Conservation (phyloP, 306 rosid genomes). For the Delonix regia region DNA sequence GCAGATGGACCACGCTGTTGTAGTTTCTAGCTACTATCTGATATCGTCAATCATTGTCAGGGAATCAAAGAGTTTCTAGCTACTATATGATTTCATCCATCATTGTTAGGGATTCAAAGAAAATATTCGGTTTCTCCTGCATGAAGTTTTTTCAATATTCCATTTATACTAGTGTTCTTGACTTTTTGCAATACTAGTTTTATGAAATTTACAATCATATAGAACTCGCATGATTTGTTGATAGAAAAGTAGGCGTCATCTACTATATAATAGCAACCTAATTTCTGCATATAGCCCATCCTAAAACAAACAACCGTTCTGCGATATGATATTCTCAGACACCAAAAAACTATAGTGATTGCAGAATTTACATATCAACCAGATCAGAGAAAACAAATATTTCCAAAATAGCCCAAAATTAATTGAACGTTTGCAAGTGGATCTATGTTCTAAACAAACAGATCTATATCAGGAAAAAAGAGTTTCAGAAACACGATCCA, state of each 20-base stretch:
- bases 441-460: constrained; percentile 36
- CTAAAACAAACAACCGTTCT: background rate
- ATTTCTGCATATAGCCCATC: background rate
- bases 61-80: background rate
- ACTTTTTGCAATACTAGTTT: background rate
- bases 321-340: background rate
- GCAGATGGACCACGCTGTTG: background rate
- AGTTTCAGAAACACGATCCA: constrained; percentile 32
- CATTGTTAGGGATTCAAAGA: background rate
- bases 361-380: background rate
- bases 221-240: constrained; percentile 13
- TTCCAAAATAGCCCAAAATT: background rate
- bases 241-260: background rate
- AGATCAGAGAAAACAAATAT: constrained; percentile 31
- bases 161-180: background rate
- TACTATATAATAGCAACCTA: constrained; percentile 5
- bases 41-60: background rate
- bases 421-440: constrained; percentile 22
- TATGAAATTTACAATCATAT: constrained; percentile 14
- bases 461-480: constrained; percentile 44
- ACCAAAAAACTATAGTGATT: background rate
- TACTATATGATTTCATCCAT: background rate
- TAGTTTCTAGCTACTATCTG: background rate
- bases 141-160: background rate
- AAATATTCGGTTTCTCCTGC: background rate